Percentiles rank a stretch among this genome's conserved stretches.
Evolutionary conservation across 768 basidiomycete species (phyloP).

Genomic region (Lepiota brunneoincarnata): DNA sequence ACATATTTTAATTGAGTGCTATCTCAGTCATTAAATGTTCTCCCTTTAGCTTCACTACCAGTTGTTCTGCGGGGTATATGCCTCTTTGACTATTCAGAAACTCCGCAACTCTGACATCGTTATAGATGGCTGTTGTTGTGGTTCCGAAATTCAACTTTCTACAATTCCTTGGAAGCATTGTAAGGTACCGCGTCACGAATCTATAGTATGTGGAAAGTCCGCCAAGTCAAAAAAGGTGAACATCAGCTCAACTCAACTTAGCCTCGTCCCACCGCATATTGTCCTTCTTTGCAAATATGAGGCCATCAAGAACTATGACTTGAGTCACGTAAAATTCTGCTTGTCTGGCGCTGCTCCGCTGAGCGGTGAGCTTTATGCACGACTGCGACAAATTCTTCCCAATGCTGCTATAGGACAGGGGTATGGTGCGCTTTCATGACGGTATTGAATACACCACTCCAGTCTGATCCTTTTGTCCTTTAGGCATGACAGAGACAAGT

Average conservation of each 20-base stretch:
- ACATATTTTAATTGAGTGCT: neutral
- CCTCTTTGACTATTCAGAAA: neutral
- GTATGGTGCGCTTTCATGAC: constrained; percentile 39
- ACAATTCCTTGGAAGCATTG: constrained; percentile 53
- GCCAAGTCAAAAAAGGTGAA: neutral
- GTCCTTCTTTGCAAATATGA: constrained; percentile 70
- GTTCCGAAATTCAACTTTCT: constrained; percentile 62
- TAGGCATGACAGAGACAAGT: constrained; percentile 65
- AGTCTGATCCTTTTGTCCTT: neutral
- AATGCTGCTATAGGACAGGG: constrained; percentile 65
- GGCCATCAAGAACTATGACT: constrained; percentile 44
- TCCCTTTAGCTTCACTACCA: constrained; percentile 44
- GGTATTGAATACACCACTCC: neutral
- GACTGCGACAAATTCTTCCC: constrained; percentile 46
- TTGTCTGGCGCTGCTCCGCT: constrained; percentile 65
- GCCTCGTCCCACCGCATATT: constrained; percentile 65
- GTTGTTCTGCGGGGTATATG: constrained; percentile 50
- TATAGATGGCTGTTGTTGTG: constrained; percentile 54
- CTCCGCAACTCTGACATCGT: constrained; percentile 1
- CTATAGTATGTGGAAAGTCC: constrained; percentile 42
- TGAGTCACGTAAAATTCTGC: constrained; percentile 49
- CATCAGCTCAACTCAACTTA: constrained; percentile 18
- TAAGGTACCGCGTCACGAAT: constrained; percentile 52
- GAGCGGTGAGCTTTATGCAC: constrained; percentile 49
- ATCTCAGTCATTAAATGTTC: constrained; percentile 5